Evolutionary conservation across 257 asterid species (phyloP), one percentile per base, ranked within the genome.

Genomic region (Striga asiatica): DNA sequence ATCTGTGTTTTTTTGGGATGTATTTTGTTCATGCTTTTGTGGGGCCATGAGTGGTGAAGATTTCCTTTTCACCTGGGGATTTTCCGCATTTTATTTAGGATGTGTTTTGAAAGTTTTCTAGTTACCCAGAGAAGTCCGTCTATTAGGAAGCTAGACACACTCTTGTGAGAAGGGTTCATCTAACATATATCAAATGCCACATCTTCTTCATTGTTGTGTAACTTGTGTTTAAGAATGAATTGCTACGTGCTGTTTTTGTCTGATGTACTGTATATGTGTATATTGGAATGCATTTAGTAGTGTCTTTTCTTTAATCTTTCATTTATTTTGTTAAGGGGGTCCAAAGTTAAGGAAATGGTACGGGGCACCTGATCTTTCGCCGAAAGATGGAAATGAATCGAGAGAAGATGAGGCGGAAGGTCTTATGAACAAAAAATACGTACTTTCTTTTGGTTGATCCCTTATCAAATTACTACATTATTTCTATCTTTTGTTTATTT

Each of bases 261-360:
- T n/a, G n/a, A n/a, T n/a, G n/a, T n/a, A n/a, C 35, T 10, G 0
- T 29, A 1, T 29, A 29, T n/a, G 10, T 2, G 8, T 9, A 32
- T 6, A 32, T 38, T 24, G 38, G 14, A 47, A 18, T 27, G 16
- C 8, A 42, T 17, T 43, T 47, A 6, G 42, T 23, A 50, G 23
- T 18, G 16, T 50, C 56, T 61, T 22, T 47, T 14, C n/a, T 4
- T 58, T n/a, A n/a, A n/a, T n/a, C n/a, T n/a, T n/a, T n/a, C n/a
- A n/a, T 22, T 62, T 61, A 14, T n/a, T 14, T 50, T 49, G 17
- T 24, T 29, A 29, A 87, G 98, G 98, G 16, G 98, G 98, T 65
- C 98, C 96, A n/a, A 91, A 91, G 81, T 81, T 91, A 51, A 78
- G 98, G 81, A 91, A 82, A 72, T 91, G 98, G 98, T 91, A 91